Evolutionary conservation across 345 rosid species (phyloP).

Genomic region (Gossypium raimondii): DNA sequence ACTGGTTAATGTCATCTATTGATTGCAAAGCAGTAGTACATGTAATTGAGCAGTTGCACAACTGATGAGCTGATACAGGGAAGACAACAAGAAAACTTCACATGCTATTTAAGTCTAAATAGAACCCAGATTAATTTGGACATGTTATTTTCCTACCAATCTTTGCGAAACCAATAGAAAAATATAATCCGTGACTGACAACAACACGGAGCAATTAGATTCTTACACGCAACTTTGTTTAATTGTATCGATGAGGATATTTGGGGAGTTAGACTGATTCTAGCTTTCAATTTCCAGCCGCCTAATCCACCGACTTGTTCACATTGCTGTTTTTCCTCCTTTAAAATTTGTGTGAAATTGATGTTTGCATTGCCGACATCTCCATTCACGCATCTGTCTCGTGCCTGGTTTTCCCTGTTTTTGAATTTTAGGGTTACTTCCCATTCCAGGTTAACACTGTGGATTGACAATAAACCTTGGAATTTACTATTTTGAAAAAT

Average conservation of each 20-base stretch:
- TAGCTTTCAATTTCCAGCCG: constrained; percentile 1
- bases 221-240: not conserved
- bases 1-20: no score
- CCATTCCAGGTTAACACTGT: not conserved
- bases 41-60: no score
- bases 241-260: not conserved
- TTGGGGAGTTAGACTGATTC: not conserved
- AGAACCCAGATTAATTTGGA: no score
- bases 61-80: no score
- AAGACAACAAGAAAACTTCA: no score
- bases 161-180: not conserved
- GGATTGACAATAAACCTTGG: no score
- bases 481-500: no score
- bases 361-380: constrained; percentile 5
- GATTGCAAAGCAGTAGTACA: no score
- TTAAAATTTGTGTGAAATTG: not conserved
- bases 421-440: no score
- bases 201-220: not conserved
- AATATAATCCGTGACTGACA: not conserved
- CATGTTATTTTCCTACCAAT: not conserved
- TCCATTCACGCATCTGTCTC: no score
- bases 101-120: no score
- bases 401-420: no score
- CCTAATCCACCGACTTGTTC: constrained; percentile 8
- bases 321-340: not conserved